Conservation (phyloP, 768 basidiomycete genomes). For the Collybiopsis confluens region DNA sequence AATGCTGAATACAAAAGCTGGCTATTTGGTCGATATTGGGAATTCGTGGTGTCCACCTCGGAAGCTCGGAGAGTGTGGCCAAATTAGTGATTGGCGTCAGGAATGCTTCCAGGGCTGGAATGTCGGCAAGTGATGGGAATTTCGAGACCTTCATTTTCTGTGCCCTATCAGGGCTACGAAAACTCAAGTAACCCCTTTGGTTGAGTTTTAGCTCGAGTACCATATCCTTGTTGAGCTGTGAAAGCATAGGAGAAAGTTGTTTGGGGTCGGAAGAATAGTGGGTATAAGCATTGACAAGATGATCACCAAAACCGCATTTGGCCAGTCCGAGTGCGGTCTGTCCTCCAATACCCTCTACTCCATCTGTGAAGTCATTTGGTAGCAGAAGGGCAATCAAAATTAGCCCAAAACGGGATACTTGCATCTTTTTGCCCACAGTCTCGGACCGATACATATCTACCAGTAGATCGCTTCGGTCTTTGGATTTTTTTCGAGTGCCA, state of each 20-base stretch:
- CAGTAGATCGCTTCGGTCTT: neutral
- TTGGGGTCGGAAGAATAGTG: neutral
- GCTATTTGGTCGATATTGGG: neutral
- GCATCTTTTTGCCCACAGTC: conserved; percentile 19
- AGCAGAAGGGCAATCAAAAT: conserved; percentile 55
- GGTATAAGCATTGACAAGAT: neutral
- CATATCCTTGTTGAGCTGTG: neutral
- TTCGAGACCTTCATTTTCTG: neutral
- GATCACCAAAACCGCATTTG: neutral
- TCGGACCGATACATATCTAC: neutral
- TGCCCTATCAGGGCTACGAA: neutral
- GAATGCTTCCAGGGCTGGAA: neutral
- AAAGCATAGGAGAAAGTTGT: neutral
- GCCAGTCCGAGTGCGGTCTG: neutral
- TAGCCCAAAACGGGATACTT: conserved; percentile 44
- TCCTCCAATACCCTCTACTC: too few species aligned
- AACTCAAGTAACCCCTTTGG: neutral
- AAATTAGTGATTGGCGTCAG: neutral
- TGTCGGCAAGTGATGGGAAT: neutral
- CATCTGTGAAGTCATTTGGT: conserved; percentile 61
- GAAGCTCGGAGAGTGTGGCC: neutral
- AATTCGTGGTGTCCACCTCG: neutral
- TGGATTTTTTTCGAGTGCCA: neutral
- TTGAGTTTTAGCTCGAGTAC: neutral
- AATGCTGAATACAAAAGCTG: neutral